Base-by-base conservation (phyloP, 345 rosid genomes). In the Microthlaspi erraticum region DNA sequence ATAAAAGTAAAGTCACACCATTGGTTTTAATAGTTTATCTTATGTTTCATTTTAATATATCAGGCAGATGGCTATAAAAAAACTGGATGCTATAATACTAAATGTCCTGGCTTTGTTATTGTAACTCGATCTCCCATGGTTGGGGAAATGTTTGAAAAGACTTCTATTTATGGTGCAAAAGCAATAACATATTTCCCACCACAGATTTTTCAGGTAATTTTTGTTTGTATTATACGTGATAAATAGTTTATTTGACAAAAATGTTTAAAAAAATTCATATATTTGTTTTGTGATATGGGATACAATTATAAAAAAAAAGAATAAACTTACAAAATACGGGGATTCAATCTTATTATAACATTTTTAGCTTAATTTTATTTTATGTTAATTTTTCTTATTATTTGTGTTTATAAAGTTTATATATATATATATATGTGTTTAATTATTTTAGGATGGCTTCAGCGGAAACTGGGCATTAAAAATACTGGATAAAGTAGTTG, bases 41-140 rank as follows among this genome's bases (percentile, higher is more conserved):
- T 37, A 1, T 37, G 0, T 38, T 37, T 57, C 0, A n/a, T 5
- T 43, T 14, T 16, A 44, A 1, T 31, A n/a, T 10, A 6, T 31
- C 8, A 64, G 45, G 20, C 17, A 7, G 57, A 64, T 64, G 33
- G 19, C 4, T 48, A 64, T 19, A 36, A 36, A 8, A 48, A 2
- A 18, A 64, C 68, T 2, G 57, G 57, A 19, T 64, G 68, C 10
- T 64, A 48, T n/a, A 49, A 48, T 13, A 48, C 57, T 18, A 4
- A 1, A 3, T 64, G 57, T 64, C 34, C 57, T 12, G 68, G 57
- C 6, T 64, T 48, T 64, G 9, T 63, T 46, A 8, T 63, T 46
- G 18, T 63, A 3, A 0, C 31, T 48, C 43, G 20, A 19, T 0
- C 2, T 19, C 57, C 44, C 0, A n/a, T n/a, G n/a, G n/a, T n/a